Evolutionary conservation across 192 early-diverging fungal genomes (phyloP).

Genomic region (Gigaspora rosea): DNA sequence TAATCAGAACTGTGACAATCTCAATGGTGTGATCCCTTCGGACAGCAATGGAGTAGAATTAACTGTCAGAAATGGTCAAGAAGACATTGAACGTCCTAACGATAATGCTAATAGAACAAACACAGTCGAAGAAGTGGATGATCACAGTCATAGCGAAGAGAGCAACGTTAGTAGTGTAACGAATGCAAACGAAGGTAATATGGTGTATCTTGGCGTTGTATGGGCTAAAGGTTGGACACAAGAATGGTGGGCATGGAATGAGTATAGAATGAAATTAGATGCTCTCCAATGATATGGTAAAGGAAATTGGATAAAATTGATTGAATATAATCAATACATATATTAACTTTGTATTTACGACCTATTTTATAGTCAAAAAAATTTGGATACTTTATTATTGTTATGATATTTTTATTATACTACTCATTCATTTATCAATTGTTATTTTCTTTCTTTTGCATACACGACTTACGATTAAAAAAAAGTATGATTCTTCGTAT

Average conservation of each 20-base stretch:
- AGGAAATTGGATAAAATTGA: not conserved
- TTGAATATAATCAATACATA: no score
- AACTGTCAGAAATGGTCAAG: not conserved
- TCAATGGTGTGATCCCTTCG: not conserved
- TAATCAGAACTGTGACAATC: not conserved
- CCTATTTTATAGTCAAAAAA: no score
- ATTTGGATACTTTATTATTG: no score
- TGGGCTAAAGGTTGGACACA: conserved; percentile 33
- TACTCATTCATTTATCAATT: no score
- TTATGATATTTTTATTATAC: no score
- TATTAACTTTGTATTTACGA: no score
- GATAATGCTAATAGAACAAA: not conserved
- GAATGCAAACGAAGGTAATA: not conserved
- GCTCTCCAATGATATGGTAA: conserved; percentile 18
- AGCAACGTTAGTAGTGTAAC: not conserved
- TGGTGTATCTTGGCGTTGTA: conserved; percentile 26
- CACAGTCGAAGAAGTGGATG: not conserved
- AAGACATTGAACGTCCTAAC: no score
- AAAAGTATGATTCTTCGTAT: no score
- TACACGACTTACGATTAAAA: no score
- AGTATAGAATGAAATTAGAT: conserved; percentile 32
- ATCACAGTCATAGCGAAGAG: not conserved
- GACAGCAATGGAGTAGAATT: not conserved
- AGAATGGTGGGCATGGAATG: conserved; percentile 34
- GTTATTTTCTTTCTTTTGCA: no score